phyloP scores from a whole-genome alignment of 2,329 filamentous ascomycete species.

The Westerdykella ornata region DNA sequence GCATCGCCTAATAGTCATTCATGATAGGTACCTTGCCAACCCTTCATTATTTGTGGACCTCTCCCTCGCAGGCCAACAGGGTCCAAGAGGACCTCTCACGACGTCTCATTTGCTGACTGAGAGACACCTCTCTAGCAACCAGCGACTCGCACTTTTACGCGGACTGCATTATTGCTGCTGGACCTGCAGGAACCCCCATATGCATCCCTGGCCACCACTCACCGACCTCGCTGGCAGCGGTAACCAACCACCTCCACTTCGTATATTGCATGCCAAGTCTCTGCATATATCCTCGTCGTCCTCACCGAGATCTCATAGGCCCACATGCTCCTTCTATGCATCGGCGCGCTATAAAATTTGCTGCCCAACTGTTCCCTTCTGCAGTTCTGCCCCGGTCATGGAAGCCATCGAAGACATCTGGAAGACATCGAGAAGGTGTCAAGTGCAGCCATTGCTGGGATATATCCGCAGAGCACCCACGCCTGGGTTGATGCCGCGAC shows the following conservation, averaged over 20 bases:
- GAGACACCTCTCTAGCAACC: slow-evolving; percentile 16
- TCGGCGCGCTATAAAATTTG: slow-evolving; percentile 18
- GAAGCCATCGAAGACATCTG: slow-evolving; percentile 16
- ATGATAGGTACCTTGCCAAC: slow-evolving; percentile 8
- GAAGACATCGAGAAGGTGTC: slow-evolving; percentile 16
- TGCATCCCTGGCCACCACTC: too few relatives aligned
- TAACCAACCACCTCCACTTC: slow-evolving; percentile 10
- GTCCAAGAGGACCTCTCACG: slow-evolving; percentile 10
- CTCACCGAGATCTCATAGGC: slow-evolving; percentile 17
- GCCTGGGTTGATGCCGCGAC: not conserved
- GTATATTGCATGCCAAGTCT: slow-evolving; percentile 12
- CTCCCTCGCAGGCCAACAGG: slow-evolving; percentile 24
- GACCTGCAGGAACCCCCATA: slow-evolving; percentile 31
- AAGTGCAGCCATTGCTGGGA: slow-evolving; percentile 14
- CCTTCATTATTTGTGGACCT: not conserved
- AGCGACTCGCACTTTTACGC: slow-evolving; percentile 2
- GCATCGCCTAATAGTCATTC: not conserved
- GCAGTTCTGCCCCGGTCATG: slow-evolving; percentile 12
- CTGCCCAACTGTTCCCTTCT: slow-evolving; percentile 17
- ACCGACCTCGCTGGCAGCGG: slow-evolving; percentile 3
- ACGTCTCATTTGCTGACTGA: slow-evolving; percentile 12
- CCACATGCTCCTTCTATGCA: slow-evolving; percentile 13
- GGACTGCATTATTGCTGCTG: slow-evolving; percentile 9
- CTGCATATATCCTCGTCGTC: slow-evolving; percentile 20
- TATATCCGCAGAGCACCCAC: not conserved